Percentiles rank a stretch among this genome's conserved stretches.
Evolutionary conservation across 176 grass and related monocot genomes (phyloP).

Genomic region (Lolium multiflorum): DNA sequence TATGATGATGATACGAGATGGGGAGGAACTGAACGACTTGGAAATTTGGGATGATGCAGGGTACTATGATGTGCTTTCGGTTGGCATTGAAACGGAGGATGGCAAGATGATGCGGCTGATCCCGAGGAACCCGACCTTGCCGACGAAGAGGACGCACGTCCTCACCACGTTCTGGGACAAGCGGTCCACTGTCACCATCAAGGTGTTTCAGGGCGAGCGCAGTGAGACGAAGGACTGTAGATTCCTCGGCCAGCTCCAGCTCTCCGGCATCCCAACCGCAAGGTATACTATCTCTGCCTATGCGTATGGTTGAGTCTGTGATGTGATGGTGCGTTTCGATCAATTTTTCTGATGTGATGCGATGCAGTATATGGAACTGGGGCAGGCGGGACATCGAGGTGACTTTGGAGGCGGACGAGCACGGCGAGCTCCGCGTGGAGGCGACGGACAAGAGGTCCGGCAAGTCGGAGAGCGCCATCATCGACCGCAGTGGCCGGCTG

Average conservation of each 20-base stretch:
- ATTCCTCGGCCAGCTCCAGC: not conserved
- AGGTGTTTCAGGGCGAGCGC: not conserved
- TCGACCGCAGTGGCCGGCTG: not conserved
- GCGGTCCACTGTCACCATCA: not conserved
- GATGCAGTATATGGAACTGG: not conserved
- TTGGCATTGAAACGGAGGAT: not conserved
- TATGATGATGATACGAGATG: not conserved
- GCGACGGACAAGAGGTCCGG: not conserved
- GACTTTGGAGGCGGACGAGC: not conserved
- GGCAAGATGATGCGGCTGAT: not conserved
- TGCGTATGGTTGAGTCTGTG: not conserved
- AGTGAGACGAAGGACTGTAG: not conserved
- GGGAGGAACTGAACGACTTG: not conserved
- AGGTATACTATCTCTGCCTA: not conserved
- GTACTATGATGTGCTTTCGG: too few species aligned
- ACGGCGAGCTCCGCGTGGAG: not conserved
- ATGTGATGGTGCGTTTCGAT: not conserved
- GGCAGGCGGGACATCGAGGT: slow-evolving; percentile 5
- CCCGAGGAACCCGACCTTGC: not conserved
- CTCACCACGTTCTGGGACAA: not conserved
- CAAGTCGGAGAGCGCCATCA: not conserved
- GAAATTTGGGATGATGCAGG: too few species aligned
- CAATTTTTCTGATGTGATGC: not conserved
- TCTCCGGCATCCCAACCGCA: not conserved
- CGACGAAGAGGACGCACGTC: not conserved